Base-by-base conservation (phyloP, 2,329 filamentous ascomycete genomes). In the Botrytis squamosa region DNA sequence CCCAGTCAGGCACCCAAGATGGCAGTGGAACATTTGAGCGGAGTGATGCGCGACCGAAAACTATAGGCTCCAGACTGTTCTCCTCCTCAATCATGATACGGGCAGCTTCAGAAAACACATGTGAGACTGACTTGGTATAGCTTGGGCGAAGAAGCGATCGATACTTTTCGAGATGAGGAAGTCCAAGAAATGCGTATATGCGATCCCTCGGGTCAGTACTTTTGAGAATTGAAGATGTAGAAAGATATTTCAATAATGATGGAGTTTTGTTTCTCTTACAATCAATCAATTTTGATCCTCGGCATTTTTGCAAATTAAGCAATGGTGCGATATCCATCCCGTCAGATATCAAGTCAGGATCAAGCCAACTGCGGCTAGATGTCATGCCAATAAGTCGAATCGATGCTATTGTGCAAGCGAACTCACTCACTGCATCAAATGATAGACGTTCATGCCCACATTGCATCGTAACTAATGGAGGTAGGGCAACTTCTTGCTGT, bases 221-320 rank as follows among this genome's bases (percentile, higher is more conserved):
- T 38, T 60, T 6, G 20, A 60, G 18, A 7, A 0, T 0, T 1
- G 1, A 25, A 20, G 46, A 25, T 52, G 0, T 0, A 10, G 0
- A 25, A 1, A 25, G 9, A 14, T 8, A 5, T 0, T 2, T 0
- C 10, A 25, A 4, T 52, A 52, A 25, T 0, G 5, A 5, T 1
- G 22, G 1, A 1, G 1, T 4, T 25, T 25, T 7, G 4, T 25
- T 4, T 3, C 5, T 22, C 9, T 6, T 12, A 2, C 1, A 12
- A 36, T 12, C 3, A 22, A 0, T 0, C 18, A 5, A 12, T 36
- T 60, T 0, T 12, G 8, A 1, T 10, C 5, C 0, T 22, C 14
- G 29, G 8, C 4, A 4, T 10, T 2, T 2, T 18, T 3, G 3
- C 8, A 36, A 6, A 22, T 12, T 36, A 2, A 22, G 0, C 5